A percentile compares a stretch with the other conserved stretches of the same genome.
phyloP scores from a whole-genome alignment of 2,329 filamentous ascomycete genomes.

The Coleophoma crateriformis region DNA sequence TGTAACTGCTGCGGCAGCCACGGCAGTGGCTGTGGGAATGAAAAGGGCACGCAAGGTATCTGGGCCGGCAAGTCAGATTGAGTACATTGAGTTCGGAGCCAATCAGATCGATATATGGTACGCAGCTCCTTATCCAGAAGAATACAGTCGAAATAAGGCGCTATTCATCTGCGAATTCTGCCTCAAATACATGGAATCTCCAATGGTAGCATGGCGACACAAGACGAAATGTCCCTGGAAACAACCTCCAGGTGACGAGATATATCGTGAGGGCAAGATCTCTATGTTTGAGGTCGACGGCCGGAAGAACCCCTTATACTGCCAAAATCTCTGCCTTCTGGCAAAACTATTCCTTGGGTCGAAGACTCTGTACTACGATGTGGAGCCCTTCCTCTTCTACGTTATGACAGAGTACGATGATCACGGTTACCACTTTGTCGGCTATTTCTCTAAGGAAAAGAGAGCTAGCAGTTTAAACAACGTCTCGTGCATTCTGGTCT shows the following conservation, averaged over 20 bases:
- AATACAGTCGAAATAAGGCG: constrained; percentile 93
- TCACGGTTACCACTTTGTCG: constrained; percentile 89
- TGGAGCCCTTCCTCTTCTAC: constrained; percentile 95
- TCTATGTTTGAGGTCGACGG: constrained; percentile 98
- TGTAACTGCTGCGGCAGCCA: constrained; percentile 56
- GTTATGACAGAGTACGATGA: constrained; percentile 94
- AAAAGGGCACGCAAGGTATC: constrained; percentile 69
- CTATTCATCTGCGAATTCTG: constrained; percentile 99
- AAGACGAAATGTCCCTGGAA: constrained; percentile 96
- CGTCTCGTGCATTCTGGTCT: constrained; percentile 91
- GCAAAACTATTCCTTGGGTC: constrained; percentile 98
- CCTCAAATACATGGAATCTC: constrained; percentile 98
- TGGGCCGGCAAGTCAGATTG: constrained; percentile 92
- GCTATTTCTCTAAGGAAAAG: constrained; percentile 99
- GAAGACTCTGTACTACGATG: constrained; percentile 97
- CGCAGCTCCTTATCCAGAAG: constrained; percentile 93
- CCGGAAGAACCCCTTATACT: constrained; percentile 96
- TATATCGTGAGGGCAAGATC: constrained; percentile 85
- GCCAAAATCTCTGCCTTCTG: constrained; percentile 91
- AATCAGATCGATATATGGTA: constrained; percentile 99
- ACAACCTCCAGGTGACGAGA: constrained; percentile 95
- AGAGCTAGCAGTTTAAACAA: constrained; percentile 92
- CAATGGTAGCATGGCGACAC: constrained; percentile 96
- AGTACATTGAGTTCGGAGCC: constrained; percentile 96
- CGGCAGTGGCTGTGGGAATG: constrained; percentile 57